Evolutionary conservation across 1,284 basidiomycete species (phyloP).

Genomic region (Cutaneotrichosporon sp.): DNA sequence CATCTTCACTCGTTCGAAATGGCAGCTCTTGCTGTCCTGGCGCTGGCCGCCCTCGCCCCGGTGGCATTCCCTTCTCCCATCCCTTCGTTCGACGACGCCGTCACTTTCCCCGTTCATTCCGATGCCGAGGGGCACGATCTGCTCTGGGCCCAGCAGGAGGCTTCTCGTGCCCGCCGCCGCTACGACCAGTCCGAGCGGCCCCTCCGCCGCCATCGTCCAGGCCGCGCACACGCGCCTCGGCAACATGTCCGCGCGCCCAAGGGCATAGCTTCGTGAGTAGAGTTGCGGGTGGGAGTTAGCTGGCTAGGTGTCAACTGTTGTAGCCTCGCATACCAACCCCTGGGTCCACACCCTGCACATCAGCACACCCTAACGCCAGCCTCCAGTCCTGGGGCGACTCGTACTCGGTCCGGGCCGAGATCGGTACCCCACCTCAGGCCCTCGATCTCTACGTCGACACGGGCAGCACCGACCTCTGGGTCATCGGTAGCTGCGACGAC

Average conservation of each 20-base stretch:
- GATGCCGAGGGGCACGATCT: neutral
- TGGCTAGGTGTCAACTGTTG: no score
- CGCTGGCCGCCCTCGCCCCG: neutral
- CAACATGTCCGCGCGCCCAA: no score
- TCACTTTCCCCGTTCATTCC: neutral
- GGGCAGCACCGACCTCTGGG: conserved; percentile 60
- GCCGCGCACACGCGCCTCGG: no score
- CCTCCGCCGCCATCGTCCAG: no score
- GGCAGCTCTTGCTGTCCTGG: neutral
- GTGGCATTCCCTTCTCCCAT: neutral
- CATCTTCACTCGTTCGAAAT: neutral
- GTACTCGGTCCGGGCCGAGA: conserved; percentile 37
- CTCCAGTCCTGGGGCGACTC: conserved; percentile 42
- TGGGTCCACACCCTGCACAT: no score
- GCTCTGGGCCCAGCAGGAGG: neutral
- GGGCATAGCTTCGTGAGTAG: no score
- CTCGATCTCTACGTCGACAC: conserved; percentile 63
- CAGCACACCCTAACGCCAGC: conserved; percentile 38
- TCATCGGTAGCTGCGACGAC: conserved; percentile 37
- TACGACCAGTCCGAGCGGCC: no score
- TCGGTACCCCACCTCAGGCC: conserved; percentile 54
- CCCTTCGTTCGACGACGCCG: neutral
- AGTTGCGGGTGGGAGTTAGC: no score
- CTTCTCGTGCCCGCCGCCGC: no score
- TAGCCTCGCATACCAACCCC: no score